Percentiles rank a stretch among this genome's conserved stretches.
Evolutionary conservation across 2,329 filamentous ascomycete species (phyloP).

Genomic region (Aspergillus ustus): DNA sequence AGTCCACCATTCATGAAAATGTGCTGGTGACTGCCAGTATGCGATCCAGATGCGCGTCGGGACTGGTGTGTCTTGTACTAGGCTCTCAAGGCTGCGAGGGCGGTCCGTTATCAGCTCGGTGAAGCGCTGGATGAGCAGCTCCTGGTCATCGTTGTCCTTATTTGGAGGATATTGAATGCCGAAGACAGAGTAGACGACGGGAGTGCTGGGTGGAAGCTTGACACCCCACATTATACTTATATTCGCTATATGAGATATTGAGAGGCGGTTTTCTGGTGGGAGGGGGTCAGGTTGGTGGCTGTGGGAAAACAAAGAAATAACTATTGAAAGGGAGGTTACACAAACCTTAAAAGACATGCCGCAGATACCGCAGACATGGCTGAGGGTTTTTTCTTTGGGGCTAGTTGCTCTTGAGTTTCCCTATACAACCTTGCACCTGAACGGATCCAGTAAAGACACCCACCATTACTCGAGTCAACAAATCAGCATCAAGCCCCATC

Average conservation of each 20-base stretch:
- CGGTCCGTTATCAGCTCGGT: constrained; percentile 11
- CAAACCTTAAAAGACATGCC: background rate
- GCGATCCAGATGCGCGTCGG: constrained; percentile 21
- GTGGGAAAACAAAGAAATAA: background rate
- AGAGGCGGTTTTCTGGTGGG: background rate
- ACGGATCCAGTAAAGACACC: too few relatives aligned
- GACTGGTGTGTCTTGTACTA: constrained; percentile 28
- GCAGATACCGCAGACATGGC: too few relatives aligned
- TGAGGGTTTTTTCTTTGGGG: too few relatives aligned
- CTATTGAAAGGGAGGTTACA: background rate
- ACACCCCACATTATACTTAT: background rate
- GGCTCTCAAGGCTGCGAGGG: constrained; percentile 11
- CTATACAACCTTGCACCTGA: too few relatives aligned
- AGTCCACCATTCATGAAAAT: constrained; percentile 22
- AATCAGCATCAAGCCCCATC: too few relatives aligned
- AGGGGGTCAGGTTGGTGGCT: background rate
- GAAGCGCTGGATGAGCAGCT: constrained; percentile 4
- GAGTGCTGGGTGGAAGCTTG: constrained; percentile 1
- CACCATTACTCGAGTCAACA: too few relatives aligned
- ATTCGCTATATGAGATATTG: background rate
- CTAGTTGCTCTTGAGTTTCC: too few relatives aligned
- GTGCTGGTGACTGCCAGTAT: constrained; percentile 17
- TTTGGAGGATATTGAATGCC: constrained; percentile 19
- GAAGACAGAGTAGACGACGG: constrained; percentile 19
- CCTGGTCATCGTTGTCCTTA: background rate